Evolutionary conservation across 2,329 filamentous ascomycete species (phyloP).

Genomic region (Orbilia brochopaga): DNA sequence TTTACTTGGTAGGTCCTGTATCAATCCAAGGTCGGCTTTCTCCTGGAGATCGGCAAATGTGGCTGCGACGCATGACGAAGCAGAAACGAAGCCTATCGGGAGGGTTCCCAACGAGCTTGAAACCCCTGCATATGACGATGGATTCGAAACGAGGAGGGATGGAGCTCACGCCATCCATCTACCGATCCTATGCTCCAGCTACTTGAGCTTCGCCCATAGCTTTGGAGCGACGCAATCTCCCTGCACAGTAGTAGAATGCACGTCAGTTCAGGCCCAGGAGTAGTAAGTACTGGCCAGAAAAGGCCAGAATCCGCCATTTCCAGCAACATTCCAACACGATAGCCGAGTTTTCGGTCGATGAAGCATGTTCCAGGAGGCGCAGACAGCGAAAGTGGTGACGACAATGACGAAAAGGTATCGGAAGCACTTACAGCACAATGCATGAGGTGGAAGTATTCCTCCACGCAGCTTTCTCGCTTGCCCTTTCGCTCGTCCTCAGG

Average conservation of each 20-base stretch:
- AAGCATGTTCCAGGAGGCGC: no score
- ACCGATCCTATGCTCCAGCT: slow-evolving; percentile 57
- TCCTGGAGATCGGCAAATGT: slow-evolving; percentile 18
- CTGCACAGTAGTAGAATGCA: slow-evolving; percentile 19
- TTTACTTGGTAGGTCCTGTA: neutral
- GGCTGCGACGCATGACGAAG: neutral
- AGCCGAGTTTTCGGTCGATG: neutral
- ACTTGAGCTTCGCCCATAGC: slow-evolving; percentile 92
- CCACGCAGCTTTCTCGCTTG: slow-evolving; percentile 91
- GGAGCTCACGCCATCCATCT: neutral
- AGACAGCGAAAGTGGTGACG: neutral
- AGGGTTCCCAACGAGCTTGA: neutral
- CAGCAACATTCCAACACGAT: slow-evolving; percentile 13
- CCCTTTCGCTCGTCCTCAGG: slow-evolving; percentile 74
- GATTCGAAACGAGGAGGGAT: neutral
- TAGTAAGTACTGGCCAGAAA: slow-evolving; percentile 8
- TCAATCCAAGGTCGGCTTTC: slow-evolving; percentile 34
- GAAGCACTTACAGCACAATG: slow-evolving; percentile 75
- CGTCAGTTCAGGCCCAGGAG: slow-evolving; percentile 7
- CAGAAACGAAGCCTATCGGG: slow-evolving; percentile 6
- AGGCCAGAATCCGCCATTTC: slow-evolving; percentile 3
- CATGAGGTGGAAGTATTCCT: slow-evolving; percentile 99
- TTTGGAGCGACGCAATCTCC: slow-evolving; percentile 87
- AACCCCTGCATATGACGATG: slow-evolving; percentile 1
- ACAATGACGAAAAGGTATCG: neutral